phyloP scores from a whole-genome alignment of 495 filamentous ascomycete species.

The Neurospora sp. region DNA sequence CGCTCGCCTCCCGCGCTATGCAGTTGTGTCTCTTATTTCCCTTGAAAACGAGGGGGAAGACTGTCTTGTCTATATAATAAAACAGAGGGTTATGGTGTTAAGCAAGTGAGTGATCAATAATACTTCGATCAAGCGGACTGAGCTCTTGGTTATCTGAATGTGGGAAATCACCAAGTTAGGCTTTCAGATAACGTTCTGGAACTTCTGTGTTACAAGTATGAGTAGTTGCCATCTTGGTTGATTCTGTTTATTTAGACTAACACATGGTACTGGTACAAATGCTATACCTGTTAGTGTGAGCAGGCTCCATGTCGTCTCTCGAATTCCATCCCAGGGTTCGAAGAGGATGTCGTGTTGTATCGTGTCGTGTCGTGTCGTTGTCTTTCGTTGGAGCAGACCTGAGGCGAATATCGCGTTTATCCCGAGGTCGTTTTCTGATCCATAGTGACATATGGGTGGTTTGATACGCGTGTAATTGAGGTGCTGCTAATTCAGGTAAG shows the following conservation, averaged over 20 bases:
- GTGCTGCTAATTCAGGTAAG: not conserved
- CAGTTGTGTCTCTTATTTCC: too few species aligned
- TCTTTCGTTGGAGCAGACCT: not conserved
- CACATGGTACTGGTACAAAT: not conserved
- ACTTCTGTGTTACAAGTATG: too few species aligned
- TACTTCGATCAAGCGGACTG: too few species aligned
- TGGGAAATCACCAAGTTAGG: too few species aligned
- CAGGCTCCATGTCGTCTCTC: not conserved
- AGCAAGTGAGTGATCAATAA: too few species aligned
- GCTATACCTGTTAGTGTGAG: not conserved
- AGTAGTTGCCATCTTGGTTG: not conserved
- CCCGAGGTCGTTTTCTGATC: not conserved
- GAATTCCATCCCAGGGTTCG: not conserved
- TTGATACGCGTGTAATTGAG: not conserved
- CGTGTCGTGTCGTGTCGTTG: not conserved
- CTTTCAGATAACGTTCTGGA: too few species aligned
- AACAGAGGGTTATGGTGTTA: too few species aligned
- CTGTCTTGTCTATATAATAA: too few species aligned
- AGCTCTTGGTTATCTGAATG: too few species aligned
- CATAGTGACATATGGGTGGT: not conserved
- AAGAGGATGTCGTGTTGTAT: not conserved
- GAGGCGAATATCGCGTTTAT: not conserved
- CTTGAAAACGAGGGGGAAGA: too few species aligned
- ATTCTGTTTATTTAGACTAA: not conserved
- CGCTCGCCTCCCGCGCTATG: too few species aligned